These are phyloP conservation scores for Trebouxia sp. DNA, from an alignment of 139 green algal species.

Conservation along the genomic window DNA sequence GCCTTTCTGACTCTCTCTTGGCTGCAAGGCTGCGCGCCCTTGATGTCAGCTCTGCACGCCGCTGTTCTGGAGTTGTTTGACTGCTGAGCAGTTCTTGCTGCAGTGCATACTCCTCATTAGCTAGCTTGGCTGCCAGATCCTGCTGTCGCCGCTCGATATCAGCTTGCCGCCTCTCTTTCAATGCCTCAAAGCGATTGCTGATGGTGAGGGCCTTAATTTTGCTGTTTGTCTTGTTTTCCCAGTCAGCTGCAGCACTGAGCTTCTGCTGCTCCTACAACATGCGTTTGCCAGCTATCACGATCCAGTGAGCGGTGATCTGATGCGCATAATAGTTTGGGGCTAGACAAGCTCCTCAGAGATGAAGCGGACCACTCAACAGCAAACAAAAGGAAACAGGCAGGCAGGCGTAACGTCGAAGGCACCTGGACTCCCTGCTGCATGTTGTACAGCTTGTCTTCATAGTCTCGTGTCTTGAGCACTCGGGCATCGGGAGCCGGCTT, in stretches of 20 bases:
- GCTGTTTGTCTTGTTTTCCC: conserved; percentile 25
- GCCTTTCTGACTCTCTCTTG: conserved; percentile 29
- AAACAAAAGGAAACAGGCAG: too few species aligned
- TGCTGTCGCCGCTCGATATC: conserved; percentile 3
- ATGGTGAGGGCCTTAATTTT: neutral
- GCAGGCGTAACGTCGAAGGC: neutral
- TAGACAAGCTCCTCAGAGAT: too few species aligned
- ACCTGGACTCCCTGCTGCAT: conserved; percentile 22
- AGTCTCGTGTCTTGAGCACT: conserved; percentile 21
- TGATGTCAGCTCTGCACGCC: conserved; percentile 28
- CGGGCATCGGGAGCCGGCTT: conserved; percentile 30
- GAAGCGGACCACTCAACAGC: too few species aligned
- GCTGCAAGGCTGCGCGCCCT: conserved; percentile 37
- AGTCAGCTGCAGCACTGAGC: conserved; percentile 11
- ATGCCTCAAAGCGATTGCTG: neutral
- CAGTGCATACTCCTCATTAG: conserved; percentile 4
- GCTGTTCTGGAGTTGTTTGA: conserved; percentile 33
- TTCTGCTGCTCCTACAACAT: neutral
- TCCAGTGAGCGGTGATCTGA: neutral
- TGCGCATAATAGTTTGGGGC: too few species aligned
- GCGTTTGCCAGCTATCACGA: neutral
- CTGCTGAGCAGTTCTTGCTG: conserved; percentile 26
- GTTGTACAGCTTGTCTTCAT: conserved; percentile 21
- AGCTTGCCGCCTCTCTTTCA: conserved; percentile 28
- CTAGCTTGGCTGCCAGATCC: conserved; percentile 8